Evolutionary conservation across 352 stramenopile species (phyloP).

Genomic region (Phytophthora boehmeriae): DNA sequence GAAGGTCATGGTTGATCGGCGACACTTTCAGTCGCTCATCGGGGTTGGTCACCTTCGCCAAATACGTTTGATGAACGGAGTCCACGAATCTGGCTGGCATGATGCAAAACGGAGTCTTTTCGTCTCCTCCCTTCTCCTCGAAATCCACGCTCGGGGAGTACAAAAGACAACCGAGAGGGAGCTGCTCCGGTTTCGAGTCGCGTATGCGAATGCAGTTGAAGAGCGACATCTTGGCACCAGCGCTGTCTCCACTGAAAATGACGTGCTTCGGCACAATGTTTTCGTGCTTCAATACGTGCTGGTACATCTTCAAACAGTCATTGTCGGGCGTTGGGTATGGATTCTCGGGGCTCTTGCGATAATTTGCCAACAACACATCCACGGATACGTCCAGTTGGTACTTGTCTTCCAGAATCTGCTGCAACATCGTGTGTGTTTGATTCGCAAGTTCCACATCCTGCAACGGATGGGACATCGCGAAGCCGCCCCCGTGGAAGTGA

Average conservation of each 20-base stretch:
- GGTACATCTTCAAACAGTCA: conserved; percentile 26
- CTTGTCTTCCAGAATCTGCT: conserved; percentile 30
- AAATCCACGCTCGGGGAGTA: conserved; percentile 30
- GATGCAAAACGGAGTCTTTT: conserved; percentile 30
- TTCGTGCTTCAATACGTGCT: conserved; percentile 25
- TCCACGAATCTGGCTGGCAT: conserved; percentile 32
- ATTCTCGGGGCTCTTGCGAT: conserved; percentile 28
- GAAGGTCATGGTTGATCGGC: conserved; percentile 22
- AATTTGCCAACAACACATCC: conserved; percentile 29
- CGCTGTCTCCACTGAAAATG: conserved; percentile 26
- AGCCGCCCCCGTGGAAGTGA: conserved; percentile 28
- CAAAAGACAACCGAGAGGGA: conserved; percentile 23
- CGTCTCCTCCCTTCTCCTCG: conserved; percentile 29
- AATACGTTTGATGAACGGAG: conserved; percentile 25
- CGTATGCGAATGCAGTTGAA: conserved; percentile 27
- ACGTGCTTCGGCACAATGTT: conserved; percentile 17
- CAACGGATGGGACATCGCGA: conserved; percentile 29
- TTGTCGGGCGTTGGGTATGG: conserved; percentile 27
- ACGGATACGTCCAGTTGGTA: conserved; percentile 22
- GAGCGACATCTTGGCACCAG: conserved; percentile 26
- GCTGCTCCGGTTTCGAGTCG: conserved; percentile 11
- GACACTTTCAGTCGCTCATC: conserved; percentile 22
- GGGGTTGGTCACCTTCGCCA: conserved; percentile 22
- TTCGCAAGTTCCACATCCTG: conserved; percentile 32
- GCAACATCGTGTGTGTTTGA: conserved; percentile 30